Evolutionary conservation across 2,329 filamentous ascomycete genomes (phyloP).

Genomic region (Monascus ruber): DNA sequence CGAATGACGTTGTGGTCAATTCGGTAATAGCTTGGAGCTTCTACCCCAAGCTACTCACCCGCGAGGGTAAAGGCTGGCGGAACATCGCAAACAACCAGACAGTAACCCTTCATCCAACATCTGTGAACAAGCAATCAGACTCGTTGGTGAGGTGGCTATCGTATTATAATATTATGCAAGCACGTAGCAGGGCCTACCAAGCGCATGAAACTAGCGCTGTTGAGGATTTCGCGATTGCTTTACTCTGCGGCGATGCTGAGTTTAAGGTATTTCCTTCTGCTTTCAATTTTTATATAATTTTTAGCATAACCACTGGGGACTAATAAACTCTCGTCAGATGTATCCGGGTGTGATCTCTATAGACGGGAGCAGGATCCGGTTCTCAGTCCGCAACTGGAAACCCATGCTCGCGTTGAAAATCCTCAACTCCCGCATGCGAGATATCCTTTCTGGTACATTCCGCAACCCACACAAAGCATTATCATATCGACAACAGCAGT

Average conservation of each 20-base stretch:
- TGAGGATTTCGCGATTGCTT: conserved; percentile 68
- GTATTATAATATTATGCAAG: conserved; percentile 97
- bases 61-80: conserved; percentile 76
- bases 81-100: conserved; percentile 89
- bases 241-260: conserved; percentile 80
- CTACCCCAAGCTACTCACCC: conserved; percentile 81
- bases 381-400: conserved; percentile 80
- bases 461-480: conserved; percentile 29
- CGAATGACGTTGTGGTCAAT: conserved; percentile 66
- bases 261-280: conserved; percentile 53
- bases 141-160: conserved; percentile 62
- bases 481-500: conserved; percentile 56
- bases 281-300: conserved; percentile 1
- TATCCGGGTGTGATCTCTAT: conserved; percentile 78
- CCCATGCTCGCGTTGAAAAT: conserved; percentile 80
- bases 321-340: conserved; percentile 43
- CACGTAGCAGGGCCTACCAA: conserved; percentile 65
- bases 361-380: conserved; percentile 76
- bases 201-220: conserved; percentile 78
- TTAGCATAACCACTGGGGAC: background rate
- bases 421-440: conserved; percentile 59
- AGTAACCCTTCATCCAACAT: conserved; percentile 76
- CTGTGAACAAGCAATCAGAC: conserved; percentile 64
- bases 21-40: conserved; percentile 89
- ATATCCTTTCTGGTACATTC: conserved; percentile 62